Percentiles rank a stretch among this genome's conserved stretches.
These are phyloP conservation scores for Trematosphaeria pertusa DNA, from an alignment of 2,329 filamentous ascomycete species.

Conservation along the genomic window DNA sequence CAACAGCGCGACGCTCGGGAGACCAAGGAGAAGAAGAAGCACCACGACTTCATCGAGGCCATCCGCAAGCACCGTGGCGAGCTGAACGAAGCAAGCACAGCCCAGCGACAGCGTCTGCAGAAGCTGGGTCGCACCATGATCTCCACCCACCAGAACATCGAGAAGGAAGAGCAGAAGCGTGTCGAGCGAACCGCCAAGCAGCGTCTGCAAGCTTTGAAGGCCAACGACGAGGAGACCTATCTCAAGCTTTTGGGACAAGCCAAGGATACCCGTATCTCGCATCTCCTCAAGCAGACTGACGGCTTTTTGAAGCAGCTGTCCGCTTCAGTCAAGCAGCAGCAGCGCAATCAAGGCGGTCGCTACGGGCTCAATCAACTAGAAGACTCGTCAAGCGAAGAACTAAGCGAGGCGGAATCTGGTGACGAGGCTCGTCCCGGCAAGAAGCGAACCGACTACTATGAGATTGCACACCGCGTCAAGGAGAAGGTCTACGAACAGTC, in stretches of 20 bases:
- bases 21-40: slow-evolving; percentile 97
- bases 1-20: slow-evolving; percentile 96
- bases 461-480: slow-evolving; percentile 93
- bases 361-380: slow-evolving; percentile 68
- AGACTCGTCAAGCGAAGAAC: slow-evolving; percentile 56
- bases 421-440: slow-evolving; percentile 70
- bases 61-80: slow-evolving; percentile 84
- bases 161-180: slow-evolving; percentile 98
- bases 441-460: slow-evolving; percentile 96
- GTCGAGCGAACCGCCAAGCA: slow-evolving; percentile 98
- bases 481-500: slow-evolving; percentile 89
- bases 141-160: slow-evolving; percentile 90
- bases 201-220: slow-evolving; percentile 97
- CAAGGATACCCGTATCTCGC: slow-evolving; percentile 98
- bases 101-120: slow-evolving; percentile 76
- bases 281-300: slow-evolving; percentile 94
- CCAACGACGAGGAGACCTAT: slow-evolving; percentile 99
- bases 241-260: slow-evolving; percentile 97
- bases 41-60: slow-evolving; percentile 87
- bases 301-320: slow-evolving; percentile 96
- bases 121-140: slow-evolving; percentile 92
- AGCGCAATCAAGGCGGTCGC: slow-evolving; percentile 79
- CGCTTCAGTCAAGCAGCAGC: slow-evolving; percentile 91
- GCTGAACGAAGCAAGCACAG: slow-evolving; percentile 70
- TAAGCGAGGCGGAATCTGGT: slow-evolving; percentile 69